Conservation (phyloP, 176 grass and related monocot genomes). For the Saccharum spontaneum region DNA sequence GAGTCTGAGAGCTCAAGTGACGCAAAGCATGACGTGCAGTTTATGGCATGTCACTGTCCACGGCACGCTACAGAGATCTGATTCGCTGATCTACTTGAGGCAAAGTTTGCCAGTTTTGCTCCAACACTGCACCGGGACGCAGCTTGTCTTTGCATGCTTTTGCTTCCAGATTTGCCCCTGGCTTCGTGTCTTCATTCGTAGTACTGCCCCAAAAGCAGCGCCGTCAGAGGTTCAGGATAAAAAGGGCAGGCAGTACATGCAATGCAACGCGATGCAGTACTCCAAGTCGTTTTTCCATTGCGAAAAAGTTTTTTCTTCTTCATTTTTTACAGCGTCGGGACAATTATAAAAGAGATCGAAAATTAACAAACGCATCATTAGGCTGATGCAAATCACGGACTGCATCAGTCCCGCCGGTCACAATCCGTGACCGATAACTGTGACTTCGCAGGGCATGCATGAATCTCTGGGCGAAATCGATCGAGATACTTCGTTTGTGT, state of each 20-base stretch:
- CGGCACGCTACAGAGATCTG: constrained; percentile 32
- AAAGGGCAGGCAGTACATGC: neutral
- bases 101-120: neutral
- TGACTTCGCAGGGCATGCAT: too few species aligned
- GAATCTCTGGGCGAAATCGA: neutral
- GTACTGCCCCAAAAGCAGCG: neutral
- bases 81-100: neutral
- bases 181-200: neutral
- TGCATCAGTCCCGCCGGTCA: neutral
- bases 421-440: neutral
- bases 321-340: neutral
- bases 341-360: neutral
- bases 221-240: neutral
- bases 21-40: constrained; percentile 36
- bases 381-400: neutral
- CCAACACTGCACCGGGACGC: neutral
- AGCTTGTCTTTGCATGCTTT: neutral
- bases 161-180: neutral
- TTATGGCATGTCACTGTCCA: constrained; percentile 23
- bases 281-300: neutral
- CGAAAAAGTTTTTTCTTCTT: neutral
- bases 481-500: neutral
- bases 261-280: neutral
- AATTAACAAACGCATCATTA: neutral
- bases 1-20: neutral